Evolutionary conservation across 352 stramenopile species (phyloP).

Genomic region (Phytopythium cucurbitacearum): DNA sequence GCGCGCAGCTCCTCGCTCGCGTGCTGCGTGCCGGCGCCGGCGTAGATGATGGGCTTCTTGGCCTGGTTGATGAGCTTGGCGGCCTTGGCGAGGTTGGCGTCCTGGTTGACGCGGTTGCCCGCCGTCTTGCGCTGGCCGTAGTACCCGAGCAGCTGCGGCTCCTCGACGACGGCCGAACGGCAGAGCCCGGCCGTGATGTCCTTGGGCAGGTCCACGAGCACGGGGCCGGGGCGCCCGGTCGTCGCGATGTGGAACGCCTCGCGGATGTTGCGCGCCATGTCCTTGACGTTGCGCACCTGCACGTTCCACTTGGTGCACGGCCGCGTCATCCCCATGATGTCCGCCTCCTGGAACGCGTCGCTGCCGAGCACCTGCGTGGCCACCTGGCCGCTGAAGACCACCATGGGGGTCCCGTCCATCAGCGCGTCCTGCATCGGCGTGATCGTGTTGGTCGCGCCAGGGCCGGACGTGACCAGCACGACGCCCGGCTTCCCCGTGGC

Average conservation of each 20-base stretch:
- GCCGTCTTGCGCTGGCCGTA: conserved; percentile 82
- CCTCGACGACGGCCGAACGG: conserved; percentile 61
- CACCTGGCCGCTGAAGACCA: conserved; percentile 93
- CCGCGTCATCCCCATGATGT: conserved; percentile 81
- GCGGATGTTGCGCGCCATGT: conserved; percentile 93
- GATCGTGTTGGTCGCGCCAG: conserved; percentile 92
- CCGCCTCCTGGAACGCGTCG: conserved; percentile 92
- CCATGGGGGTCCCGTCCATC: conserved; percentile 93
- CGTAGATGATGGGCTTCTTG: conserved; percentile 95
- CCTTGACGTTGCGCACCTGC: conserved; percentile 93
- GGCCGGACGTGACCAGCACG: conserved; percentile 91
- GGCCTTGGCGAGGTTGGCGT: conserved; percentile 62
- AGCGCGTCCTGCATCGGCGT: conserved; percentile 93
- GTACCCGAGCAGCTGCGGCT: conserved; percentile 80
- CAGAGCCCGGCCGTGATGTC: conserved; percentile 88
- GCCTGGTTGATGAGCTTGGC: conserved; percentile 91
- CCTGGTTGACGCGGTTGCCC: conserved; percentile 79
- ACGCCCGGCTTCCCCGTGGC: conserved; percentile 88
- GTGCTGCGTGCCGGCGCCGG: conserved; percentile 88
- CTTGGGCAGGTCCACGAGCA: conserved; percentile 95
- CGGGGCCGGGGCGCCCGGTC: conserved; percentile 90
- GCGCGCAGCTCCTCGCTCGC: conserved; percentile 86
- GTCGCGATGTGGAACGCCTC: conserved; percentile 95
- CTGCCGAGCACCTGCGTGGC: conserved; percentile 88
- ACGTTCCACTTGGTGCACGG: conserved; percentile 97